Base-by-base conservation (phyloP, 176 grass and related monocot genomes). In the Bolboschoenus planiculmis region DNA sequence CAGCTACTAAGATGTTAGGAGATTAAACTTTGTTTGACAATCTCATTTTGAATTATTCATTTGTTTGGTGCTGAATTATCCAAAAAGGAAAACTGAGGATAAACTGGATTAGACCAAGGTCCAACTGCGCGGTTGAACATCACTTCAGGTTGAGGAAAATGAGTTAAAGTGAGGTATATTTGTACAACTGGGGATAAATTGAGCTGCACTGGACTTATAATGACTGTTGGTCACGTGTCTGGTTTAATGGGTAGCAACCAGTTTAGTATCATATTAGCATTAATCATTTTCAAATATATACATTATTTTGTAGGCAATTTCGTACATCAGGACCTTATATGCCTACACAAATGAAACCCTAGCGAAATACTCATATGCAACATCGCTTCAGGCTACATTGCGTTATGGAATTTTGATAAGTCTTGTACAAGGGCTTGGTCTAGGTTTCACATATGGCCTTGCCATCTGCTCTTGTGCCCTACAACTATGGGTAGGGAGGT, bases 331-430 rank as follows among this genome's bases (percentile, higher is more conserved):
- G 83, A 99, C 92, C 1, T 80, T 95, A 21, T 99, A 95, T 83
- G 91, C 91, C 36, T 99, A 95, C 87, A 95, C 96, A 81, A 99
- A 99, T 78, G 96, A 99, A 87, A 93, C 96, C 77, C 87, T 99
- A 80, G 96, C 96, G 23, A 99, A 99, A 87, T 99, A 99, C 85
- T 99, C 96, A 37, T 99, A 99, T 85, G 96, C 96, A 84, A 99
- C 96, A 27, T 95, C 96, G 48, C 96, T 99, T 86, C 96, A 99
- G 85, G 96, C 96, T 46, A 99, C 96, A 78, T 72, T 99, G 16
- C 84, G 96, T 79, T 99, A 99, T 66, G 96, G 96, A 35, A 99
- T 99, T 89, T 84, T 99, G 87, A 99, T 99, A 68, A 99, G 96
- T 88, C 92, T 99, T 67, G 96, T 99, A 21, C 96, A 99, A 93